Evolutionary conservation across 2,329 filamentous ascomycete genomes (phyloP).

Genomic region (Diaporthe sp.): DNA sequence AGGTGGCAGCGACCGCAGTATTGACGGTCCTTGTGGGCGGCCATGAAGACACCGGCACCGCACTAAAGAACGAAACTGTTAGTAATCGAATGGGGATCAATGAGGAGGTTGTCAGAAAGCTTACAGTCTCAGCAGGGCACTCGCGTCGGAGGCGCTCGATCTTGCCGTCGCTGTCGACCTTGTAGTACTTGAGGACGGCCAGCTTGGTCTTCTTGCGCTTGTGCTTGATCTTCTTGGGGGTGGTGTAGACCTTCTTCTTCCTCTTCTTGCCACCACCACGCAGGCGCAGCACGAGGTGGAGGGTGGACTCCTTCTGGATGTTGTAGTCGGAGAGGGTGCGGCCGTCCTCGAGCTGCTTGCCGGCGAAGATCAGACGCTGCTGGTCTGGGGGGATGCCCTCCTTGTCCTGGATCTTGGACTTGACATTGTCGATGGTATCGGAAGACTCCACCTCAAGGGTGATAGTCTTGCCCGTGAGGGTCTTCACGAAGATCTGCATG

Average conservation of each 20-base stretch:
- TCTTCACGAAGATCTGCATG: constrained; percentile 85
- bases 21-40: constrained; percentile 99
- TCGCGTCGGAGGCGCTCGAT: constrained; percentile 99
- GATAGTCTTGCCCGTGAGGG: constrained; percentile 99
- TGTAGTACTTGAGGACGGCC: constrained; percentile 99
- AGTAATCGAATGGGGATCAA: constrained; percentile 43
- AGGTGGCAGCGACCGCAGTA: constrained; percentile 87
- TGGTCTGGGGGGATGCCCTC: constrained; percentile 99
- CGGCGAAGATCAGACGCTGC: constrained; percentile 99
- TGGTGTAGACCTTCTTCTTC: constrained; percentile 99
- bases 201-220: constrained; percentile 99
- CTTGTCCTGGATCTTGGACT: constrained; percentile 99
- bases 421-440: constrained; percentile 99
- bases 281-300: constrained; percentile 97
- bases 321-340: constrained; percentile 99
- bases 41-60: constrained; percentile 99
- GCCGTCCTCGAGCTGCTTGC: constrained; percentile 99
- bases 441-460: constrained; percentile 99
- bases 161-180: constrained; percentile 99
- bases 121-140: constrained; percentile 91
- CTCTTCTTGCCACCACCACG: constrained; percentile 99
- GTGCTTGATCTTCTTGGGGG: constrained; percentile 99
- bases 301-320: constrained; percentile 99
- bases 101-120: constrained; percentile 46
- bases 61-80: constrained; percentile 70